A percentile compares a stretch with the other conserved stretches of the same genome.
phyloP scores from a whole-genome alignment of 768 basidiomycete genomes.

The Leccinum disarticulatum region DNA sequence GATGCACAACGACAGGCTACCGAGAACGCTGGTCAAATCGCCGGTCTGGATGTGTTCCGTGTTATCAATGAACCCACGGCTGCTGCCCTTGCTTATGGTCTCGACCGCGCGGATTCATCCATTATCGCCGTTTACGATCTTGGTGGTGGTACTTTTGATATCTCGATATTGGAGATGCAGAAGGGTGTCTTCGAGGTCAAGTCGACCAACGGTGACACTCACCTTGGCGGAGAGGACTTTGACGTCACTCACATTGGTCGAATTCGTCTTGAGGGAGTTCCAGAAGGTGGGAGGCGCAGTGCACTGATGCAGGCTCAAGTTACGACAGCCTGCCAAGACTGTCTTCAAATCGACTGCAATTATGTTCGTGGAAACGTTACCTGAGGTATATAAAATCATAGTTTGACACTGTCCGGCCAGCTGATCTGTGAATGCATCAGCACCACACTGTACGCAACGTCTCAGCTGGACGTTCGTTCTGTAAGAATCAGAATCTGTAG shows the following conservation, averaged over 20 bases:
- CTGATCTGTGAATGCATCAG: too few relatives aligned
- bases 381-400: too few relatives aligned
- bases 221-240: slow-evolving; percentile 97
- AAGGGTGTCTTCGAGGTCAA: slow-evolving; percentile 99
- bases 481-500: too few relatives aligned
- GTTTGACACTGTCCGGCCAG: too few relatives aligned
- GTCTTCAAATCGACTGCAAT: too few relatives aligned
- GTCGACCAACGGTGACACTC: slow-evolving; percentile 99
- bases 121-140: slow-evolving; percentile 98
- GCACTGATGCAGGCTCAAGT: too few relatives aligned
- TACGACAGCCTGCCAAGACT: too few relatives aligned
- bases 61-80: slow-evolving; percentile 99
- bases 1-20: slow-evolving; percentile 99
- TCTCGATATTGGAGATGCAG: slow-evolving; percentile 99
- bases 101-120: slow-evolving; percentile 77
- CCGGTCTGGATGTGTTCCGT: slow-evolving; percentile 94
- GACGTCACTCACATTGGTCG: slow-evolving; percentile 77
- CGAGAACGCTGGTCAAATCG: slow-evolving; percentile 96
- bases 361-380: too few relatives aligned
- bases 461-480: too few relatives aligned
- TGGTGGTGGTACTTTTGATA: slow-evolving; percentile 98
- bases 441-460: too few relatives aligned
- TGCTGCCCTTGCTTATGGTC: slow-evolving; percentile 96
- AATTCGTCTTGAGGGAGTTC: slow-evolving; percentile 86
- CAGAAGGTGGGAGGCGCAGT: slow-evolving; percentile 54